These are phyloP conservation scores for Niveomyces coronatus DNA, from an alignment of 2,329 filamentous ascomycete species.

Conservation along the genomic window DNA sequence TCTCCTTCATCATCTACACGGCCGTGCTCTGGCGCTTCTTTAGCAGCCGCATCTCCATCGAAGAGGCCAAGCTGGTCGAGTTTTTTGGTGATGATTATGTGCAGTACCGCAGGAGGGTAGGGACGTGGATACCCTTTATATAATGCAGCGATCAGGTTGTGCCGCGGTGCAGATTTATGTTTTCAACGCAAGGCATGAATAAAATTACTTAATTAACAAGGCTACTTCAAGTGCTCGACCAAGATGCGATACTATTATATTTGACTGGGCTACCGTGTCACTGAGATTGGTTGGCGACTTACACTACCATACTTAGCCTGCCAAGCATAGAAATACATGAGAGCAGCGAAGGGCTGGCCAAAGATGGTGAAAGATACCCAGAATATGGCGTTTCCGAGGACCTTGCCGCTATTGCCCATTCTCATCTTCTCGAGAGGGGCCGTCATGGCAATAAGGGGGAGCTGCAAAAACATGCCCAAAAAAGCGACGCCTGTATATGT, in stretches of 20 bases:
- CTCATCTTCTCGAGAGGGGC: slow-evolving; percentile 69
- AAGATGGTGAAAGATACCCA: slow-evolving; percentile 95
- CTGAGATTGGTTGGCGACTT: slow-evolving; percentile 32
- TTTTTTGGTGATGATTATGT: slow-evolving; percentile 84
- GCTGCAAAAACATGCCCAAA: slow-evolving; percentile 83
- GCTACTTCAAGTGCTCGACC: neutral
- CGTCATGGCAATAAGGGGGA: slow-evolving; percentile 78
- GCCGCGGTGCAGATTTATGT: neutral
- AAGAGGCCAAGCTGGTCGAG: slow-evolving; percentile 65
- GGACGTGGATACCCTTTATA: slow-evolving; percentile 68
- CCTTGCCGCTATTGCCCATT: slow-evolving; percentile 56
- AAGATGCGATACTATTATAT: slow-evolving; percentile 1
- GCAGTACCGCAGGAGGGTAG: slow-evolving; percentile 59
- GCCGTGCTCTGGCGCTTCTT: slow-evolving; percentile 83
- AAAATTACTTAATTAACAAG: neutral
- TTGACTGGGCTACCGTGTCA: neutral
- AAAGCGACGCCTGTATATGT: slow-evolving; percentile 67
- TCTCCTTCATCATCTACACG: slow-evolving; percentile 67
- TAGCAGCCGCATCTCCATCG: slow-evolving; percentile 56
- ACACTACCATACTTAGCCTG: slow-evolving; percentile 93
- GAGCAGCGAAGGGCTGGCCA: slow-evolving; percentile 82
- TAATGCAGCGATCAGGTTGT: neutral
- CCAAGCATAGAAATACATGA: slow-evolving; percentile 98
- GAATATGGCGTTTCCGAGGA: slow-evolving; percentile 88
- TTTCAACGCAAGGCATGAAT: neutral